Conservation (phyloP, 768 basidiomycete genomes). For the Psilocybe subaeruginosa region DNA sequence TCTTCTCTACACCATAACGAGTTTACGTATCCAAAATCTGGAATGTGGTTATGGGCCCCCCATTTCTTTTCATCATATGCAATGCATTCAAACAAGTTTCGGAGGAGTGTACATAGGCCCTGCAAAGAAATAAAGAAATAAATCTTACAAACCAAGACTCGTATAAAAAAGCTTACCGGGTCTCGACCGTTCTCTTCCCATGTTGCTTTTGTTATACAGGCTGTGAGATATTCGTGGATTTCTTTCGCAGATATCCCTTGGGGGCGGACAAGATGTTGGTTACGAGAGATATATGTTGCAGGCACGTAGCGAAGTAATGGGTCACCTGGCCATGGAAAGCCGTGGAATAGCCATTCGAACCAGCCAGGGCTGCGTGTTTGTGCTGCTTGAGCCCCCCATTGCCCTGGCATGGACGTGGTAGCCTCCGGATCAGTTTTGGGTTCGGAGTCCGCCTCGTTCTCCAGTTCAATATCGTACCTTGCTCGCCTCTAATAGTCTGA, state of each 20-base stretch:
- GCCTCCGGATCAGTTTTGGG: neutral
- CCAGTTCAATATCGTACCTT: neutral
- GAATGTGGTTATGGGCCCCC: slow-evolving; percentile 10
- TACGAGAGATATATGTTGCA: neutral
- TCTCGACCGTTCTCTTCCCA: neutral
- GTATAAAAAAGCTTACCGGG: neutral
- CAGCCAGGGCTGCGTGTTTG: neutral
- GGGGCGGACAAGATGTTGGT: neutral
- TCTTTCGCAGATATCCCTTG: neutral
- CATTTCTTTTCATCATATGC: slow-evolving; percentile 25
- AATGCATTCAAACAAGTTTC: slow-evolving; percentile 27
- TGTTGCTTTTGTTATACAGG: neutral
- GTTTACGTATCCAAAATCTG: slow-evolving; percentile 20
- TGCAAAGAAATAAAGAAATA: neutral
- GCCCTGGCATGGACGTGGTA: neutral
- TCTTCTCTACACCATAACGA: slow-evolving; percentile 21
- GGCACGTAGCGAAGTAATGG: neutral
- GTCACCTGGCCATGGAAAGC: neutral
- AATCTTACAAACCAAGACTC: neutral
- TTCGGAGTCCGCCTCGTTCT: neutral
- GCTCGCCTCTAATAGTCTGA: neutral
- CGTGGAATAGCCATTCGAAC: neutral
- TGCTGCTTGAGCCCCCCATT: neutral
- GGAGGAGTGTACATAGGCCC: slow-evolving; percentile 18
- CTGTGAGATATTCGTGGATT: neutral